phyloP scores from a whole-genome alignment of 2,329 filamentous ascomycete genomes.

The Phaeosphaeriaceae sp. region DNA sequence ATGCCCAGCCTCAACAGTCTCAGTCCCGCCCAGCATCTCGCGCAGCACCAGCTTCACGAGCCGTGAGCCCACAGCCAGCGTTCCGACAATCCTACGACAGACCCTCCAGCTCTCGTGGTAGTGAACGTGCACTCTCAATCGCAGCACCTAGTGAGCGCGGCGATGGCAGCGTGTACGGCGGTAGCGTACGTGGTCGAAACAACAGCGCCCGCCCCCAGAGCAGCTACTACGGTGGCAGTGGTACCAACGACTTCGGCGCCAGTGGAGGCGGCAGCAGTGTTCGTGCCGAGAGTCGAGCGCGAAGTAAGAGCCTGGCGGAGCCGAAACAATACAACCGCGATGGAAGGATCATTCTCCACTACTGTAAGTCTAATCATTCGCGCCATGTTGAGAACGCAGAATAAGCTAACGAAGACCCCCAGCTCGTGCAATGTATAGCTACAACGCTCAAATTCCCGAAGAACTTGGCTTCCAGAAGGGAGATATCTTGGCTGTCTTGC shows the following conservation, averaged over 20 bases:
- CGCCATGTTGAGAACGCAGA: neutral
- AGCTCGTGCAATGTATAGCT: slow-evolving; percentile 95
- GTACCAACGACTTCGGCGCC: slow-evolving; percentile 35
- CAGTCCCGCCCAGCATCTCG: slow-evolving; percentile 39
- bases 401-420: slow-evolving; percentile 14
- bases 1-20: slow-evolving; percentile 18
- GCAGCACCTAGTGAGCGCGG: slow-evolving; percentile 43
- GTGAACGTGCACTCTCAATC: slow-evolving; percentile 56
- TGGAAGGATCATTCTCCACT: slow-evolving; percentile 87
- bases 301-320: slow-evolving; percentile 88
- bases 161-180: slow-evolving; percentile 50
- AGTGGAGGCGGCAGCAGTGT: slow-evolving; percentile 29
- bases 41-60: slow-evolving; percentile 48
- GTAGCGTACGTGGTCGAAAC: slow-evolving; percentile 46
- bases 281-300: slow-evolving; percentile 53
- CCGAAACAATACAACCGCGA: slow-evolving; percentile 84
- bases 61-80: slow-evolving; percentile 61
- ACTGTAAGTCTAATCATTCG: slow-evolving; percentile 70
- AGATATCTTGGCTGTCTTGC: slow-evolving; percentile 84
- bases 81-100: slow-evolving; percentile 57
- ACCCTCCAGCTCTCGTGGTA: slow-evolving; percentile 54
- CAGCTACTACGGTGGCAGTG: slow-evolving; percentile 50
- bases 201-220: slow-evolving; percentile 50
- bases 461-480: slow-evolving; percentile 93
- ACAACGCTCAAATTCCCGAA: slow-evolving; percentile 92